Percentiles rank a stretch among this genome's conserved stretches.
Conservation (phyloP, 139 green algal species). For the Astrephomene gubernaculifera region DNA sequence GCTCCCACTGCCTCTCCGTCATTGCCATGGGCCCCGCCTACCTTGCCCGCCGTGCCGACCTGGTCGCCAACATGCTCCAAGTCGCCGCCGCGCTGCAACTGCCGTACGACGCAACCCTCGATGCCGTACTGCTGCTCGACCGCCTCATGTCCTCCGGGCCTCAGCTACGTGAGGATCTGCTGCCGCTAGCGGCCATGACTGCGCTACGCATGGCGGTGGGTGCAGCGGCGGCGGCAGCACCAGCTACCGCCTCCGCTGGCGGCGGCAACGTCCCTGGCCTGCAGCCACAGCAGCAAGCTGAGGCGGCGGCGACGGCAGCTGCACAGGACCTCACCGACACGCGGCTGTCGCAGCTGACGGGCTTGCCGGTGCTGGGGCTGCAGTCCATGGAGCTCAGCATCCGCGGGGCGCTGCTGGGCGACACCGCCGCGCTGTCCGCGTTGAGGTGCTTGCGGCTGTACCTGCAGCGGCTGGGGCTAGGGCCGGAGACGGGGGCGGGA, state of each 20-base stretch:
- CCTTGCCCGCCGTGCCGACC: constrained; percentile 43
- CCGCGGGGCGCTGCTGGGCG: constrained; percentile 48
- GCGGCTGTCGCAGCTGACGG: constrained; percentile 32
- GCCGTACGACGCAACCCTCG: constrained; percentile 49
- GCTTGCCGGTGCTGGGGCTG: constrained; percentile 29
- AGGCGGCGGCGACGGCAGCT: background rate
- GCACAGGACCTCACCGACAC: constrained; percentile 28
- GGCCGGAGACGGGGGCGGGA: background rate
- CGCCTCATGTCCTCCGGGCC: constrained; percentile 29
- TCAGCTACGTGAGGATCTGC: constrained; percentile 28
- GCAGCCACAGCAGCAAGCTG: background rate
- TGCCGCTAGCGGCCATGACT: constrained; percentile 21
- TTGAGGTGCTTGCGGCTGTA: constrained; percentile 56
- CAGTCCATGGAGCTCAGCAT: constrained; percentile 72
- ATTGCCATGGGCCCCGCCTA: constrained; percentile 77
- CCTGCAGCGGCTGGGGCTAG: background rate
- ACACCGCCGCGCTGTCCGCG: constrained; percentile 62
- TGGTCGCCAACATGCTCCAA: constrained; percentile 17
- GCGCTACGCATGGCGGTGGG: background rate
- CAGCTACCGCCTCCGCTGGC: background rate
- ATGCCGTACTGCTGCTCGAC: constrained; percentile 76
- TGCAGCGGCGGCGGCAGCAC: background rate
- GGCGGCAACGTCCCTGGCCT: background rate
- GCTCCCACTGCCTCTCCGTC: constrained; percentile 67
- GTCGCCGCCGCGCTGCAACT: constrained; percentile 8